Evolutionary conservation across 2,329 filamentous ascomycete genomes (phyloP).

Genomic region (Microcyclospora tardicrescens): DNA sequence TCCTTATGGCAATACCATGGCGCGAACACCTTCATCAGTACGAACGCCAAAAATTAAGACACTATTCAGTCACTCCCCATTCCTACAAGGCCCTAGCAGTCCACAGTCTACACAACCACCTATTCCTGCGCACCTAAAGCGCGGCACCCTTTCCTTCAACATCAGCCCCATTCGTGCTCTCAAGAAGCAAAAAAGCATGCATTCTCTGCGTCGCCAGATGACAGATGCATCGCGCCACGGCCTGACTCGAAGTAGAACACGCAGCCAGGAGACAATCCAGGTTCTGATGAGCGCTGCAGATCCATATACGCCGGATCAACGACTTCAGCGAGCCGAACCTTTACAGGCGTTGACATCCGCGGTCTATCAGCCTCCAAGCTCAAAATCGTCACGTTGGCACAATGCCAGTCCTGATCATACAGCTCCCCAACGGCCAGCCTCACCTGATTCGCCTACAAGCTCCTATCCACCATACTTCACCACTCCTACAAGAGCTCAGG

Average conservation of each 20-base stretch:
- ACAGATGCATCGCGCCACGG: slow-evolving; percentile 8
- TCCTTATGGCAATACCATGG: slow-evolving; percentile 1
- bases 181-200: slow-evolving; percentile 19
- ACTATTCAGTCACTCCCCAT: slow-evolving; percentile 18
- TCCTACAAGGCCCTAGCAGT: slow-evolving; percentile 13
- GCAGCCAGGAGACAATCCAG: slow-evolving; percentile 30
- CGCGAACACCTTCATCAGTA: background rate
- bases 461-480: slow-evolving; percentile 2
- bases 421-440: background rate
- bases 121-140: slow-evolving; percentile 20
- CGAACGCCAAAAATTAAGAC: slow-evolving; percentile 9
- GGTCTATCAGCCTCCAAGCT: slow-evolving; percentile 2
- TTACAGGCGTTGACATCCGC: slow-evolving; percentile 1
- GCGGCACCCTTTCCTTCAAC: slow-evolving; percentile 19
- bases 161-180: slow-evolving; percentile 21
- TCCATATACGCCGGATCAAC: slow-evolving; percentile 9
- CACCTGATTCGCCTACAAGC: background rate
- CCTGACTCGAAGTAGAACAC: slow-evolving; percentile 13
- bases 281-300: slow-evolving; percentile 8
- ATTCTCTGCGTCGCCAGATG: slow-evolving; percentile 20
- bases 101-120: slow-evolving; percentile 16
- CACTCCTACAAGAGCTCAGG: slow-evolving; percentile 5
- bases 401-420: too few relatives aligned
- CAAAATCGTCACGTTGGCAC: background rate
- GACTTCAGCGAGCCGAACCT: slow-evolving; percentile 1